Evolutionary conservation across 2,329 filamentous ascomycete species (phyloP).

Genomic region (Venturia oleaginea): DNA sequence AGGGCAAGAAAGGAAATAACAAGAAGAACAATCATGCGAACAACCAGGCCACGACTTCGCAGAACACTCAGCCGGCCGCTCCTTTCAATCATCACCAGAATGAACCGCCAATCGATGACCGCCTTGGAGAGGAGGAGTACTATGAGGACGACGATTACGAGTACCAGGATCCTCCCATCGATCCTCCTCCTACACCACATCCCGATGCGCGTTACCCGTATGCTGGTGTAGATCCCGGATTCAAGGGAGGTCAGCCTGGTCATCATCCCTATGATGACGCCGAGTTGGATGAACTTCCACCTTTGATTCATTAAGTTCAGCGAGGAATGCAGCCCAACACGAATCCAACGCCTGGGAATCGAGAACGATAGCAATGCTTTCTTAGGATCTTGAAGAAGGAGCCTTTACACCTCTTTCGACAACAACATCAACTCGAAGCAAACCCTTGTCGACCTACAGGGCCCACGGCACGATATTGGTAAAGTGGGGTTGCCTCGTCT

Average conservation of each 20-base stretch:
- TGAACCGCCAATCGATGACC: neutral
- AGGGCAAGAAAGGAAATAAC: slow-evolving; percentile 75
- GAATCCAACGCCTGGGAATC: neutral
- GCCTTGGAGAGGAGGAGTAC: slow-evolving; percentile 9
- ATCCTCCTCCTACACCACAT: neutral
- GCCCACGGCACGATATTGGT: neutral
- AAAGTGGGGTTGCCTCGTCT: neutral
- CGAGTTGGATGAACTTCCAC: neutral
- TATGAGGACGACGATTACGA: slow-evolving; percentile 13
- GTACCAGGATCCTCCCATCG: slow-evolving; percentile 9
- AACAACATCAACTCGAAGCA: neutral
- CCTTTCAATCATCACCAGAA: neutral
- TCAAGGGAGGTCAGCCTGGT: neutral
- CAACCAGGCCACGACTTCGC: neutral
- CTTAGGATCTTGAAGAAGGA: neutral
- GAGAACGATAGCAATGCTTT: neutral
- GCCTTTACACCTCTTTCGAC: too few relatives aligned
- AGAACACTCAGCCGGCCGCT: neutral
- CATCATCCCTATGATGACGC: neutral
- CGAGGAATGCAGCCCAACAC: neutral
- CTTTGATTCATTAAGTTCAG: neutral
- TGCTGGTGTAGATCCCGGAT: slow-evolving; percentile 1
- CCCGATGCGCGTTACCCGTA: neutral
- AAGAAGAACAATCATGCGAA: slow-evolving; percentile 9
- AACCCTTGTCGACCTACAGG: neutral